Base-by-base conservation (phyloP, 2,329 filamentous ascomycete species). In the Incumbomyces delicatus region DNA sequence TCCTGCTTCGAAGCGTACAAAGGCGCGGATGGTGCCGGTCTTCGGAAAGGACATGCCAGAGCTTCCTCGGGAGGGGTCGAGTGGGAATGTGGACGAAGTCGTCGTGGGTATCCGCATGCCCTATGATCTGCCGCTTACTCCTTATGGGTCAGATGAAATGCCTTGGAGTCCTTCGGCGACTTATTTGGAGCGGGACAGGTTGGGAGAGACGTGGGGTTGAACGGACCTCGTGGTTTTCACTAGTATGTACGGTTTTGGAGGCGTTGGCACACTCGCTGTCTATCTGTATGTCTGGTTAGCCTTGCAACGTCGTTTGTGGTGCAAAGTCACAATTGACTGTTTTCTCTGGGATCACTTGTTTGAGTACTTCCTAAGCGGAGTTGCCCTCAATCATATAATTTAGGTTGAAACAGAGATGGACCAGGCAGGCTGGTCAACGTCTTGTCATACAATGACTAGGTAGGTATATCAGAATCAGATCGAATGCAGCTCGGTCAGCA, bases 21-120 rank as follows among this genome's bases (percentile, higher is more conserved):
- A 31, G 48, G 71, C 72, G 1, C 59, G 62, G 5, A 92, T 94
- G 83, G 68, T 83, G 1, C 78, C 79, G 1, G 77, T 77, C 1
- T 90, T 89, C 62, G 72, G 74, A 50, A 72, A 60, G 2, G 82
- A 92, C 61, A 59, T 53, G 17, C 78, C 81, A 2, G 55, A 57
- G 39, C 22, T 31, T 33, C 32, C n/a, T 30, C 35, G n/a, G n/a
- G 18, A 32, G 2, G 3, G 8, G 14, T 16, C 14, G 20, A 37
- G 33, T 12, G 38, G 10, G 20, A n/a, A 32, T 14, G 38, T 37
- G 13, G 16, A 44, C 30, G 49, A 55, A 6, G 58, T 67, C 0
- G 53, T 80, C 0, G 73, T 94, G 3, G 85, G 84, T 0, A 67
- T 90, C 22, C 75, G 87, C 13, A 81, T 94, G 66, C 86, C 88